Evolutionary conservation across 345 rosid genomes (phyloP), one percentile per base, ranked within the genome.

Genomic region (Brassica napus): DNA sequence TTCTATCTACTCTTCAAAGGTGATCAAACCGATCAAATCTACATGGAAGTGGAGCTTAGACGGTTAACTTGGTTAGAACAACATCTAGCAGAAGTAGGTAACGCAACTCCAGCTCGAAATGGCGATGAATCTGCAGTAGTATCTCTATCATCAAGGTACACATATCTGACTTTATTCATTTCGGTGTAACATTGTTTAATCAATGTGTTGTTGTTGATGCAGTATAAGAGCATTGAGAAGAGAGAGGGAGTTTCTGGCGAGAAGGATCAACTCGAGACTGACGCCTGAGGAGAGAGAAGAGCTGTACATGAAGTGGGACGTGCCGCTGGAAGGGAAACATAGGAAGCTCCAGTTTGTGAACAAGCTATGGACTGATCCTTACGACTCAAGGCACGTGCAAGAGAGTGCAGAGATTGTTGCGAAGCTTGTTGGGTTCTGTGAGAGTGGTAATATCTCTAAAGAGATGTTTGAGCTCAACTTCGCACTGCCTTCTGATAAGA

Each of bases 381-480:
- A 89, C 23, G 98, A 96, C 72, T 72, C 95, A 60, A 94, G 79
- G 68, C 92, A 96, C 73, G 77, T 96, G 73, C 86, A 96, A 69
- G 97, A 95, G 82, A 95, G 99, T 83, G 97, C 99, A 49, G 94
- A 89, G 82, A 93, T 91, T 35, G 98, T 96, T 58, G 99, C 98
- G 10, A 96, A 83, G 84, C 94, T 96, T 28, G 98, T 96, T 30
- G 98, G 99, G 57, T 89, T 93, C 82, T 84, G 91, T 18, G 97
- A 89, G 82, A 86, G 92, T 32, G 98, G 95, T 7, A 90, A 90
- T 81, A 84, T 96, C 79, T 87, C 99, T 4, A 96, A 92, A 83
- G 98, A 93, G 88, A 96, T 96, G 99, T 96, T 96, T 78, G 98
- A 96, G 84, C 99, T 96, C 77, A 96, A 96, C 73, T 91, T 96